These are phyloP conservation scores for Vanrija sp. DNA, from an alignment of 1,284 basidiomycete genomes.

Conservation along the genomic window DNA sequence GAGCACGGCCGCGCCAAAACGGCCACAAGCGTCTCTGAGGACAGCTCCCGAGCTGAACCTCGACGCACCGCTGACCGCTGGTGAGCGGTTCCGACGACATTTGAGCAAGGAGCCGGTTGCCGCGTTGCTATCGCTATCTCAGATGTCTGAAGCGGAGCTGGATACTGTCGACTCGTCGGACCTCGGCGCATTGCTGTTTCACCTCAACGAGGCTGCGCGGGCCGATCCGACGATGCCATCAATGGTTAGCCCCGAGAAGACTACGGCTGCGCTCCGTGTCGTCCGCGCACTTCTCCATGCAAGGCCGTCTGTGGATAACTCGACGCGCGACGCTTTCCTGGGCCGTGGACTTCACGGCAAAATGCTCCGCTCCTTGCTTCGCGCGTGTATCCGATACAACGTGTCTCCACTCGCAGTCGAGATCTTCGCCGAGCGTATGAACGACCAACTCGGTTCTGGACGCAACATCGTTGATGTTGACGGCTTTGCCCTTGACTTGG, in stretches of 20 bases:
- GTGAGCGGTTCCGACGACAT: conserved; percentile 10
- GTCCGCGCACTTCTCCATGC: conserved; percentile 8
- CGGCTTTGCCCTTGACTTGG: conserved; percentile 18
- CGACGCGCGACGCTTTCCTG: background rate
- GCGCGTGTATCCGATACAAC: conserved; percentile 9
- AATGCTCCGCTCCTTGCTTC: conserved; percentile 11
- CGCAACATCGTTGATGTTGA: conserved; percentile 12
- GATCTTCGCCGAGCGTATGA: conserved; percentile 16
- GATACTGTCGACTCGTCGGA: conserved; percentile 7
- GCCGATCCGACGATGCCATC: background rate
- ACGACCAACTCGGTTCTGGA: conserved; percentile 3
- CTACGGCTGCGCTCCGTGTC: background rate
- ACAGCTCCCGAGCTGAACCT: background rate
- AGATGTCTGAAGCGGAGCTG: background rate
- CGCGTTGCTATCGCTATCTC: conserved; percentile 8
- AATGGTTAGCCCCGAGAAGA: background rate
- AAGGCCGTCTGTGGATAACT: background rate
- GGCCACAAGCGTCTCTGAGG: too few species aligned
- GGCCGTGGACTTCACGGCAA: conserved; percentile 5
- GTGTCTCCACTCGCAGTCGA: conserved; percentile 6
- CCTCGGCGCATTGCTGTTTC: conserved; percentile 8
- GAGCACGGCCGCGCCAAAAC: too few species aligned
- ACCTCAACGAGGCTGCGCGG: background rate
- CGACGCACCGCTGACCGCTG: conserved; percentile 5
- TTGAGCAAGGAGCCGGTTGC: conserved; percentile 4